Evolutionary conservation across 2,329 filamentous ascomycete genomes (phyloP), one percentile per base, ranked within the genome.

Genomic region (Cytospora chrysosperma): DNA sequence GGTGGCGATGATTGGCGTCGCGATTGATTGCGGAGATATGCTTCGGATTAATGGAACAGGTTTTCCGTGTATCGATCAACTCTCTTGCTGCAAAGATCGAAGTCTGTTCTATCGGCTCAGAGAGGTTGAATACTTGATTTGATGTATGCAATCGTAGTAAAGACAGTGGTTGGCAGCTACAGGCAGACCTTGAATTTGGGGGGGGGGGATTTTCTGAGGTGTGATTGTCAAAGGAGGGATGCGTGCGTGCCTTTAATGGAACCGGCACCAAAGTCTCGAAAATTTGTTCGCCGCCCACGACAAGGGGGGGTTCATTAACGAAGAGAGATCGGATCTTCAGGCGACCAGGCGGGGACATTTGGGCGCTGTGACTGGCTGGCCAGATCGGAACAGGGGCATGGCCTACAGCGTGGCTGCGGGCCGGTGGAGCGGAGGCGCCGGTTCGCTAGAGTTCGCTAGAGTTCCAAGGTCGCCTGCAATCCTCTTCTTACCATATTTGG

Each of bases 161-260:
- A 63, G 64, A 65, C 50, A 57, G 64, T 65, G 28, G 43, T n/a
- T 34, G 53, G 56, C 55, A 49, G 54, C 15, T 34, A 13, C 32
- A n/a, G n/a, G n/a, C n/a, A n/a, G n/a, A n/a, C n/a, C n/a, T n/a
- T n/a, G n/a, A n/a, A n/a, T n/a, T n/a, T 47, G 43, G 37, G 34
- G 34, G 58, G 59, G 37, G 47, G 59, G 40, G 8, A 47, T n/a
- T 17, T 17, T 40, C 37, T 34, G 19, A 40, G 37, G 19, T 17
- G 56, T n/a, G 40, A 34, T 40, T 27, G 50, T 49, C 32, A 34
- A 60, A 62, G 56, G 34, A 15, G n/a, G 43, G 52, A 61, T 47
- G 60, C 55, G 60, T 47, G 60, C 55, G 60, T 52, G 60, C 49
- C 59, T 65, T 65, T 56, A 63, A 55, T 60, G 43, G 43, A 13